Evolutionary conservation across 106 monocot genomes (phyloP), one percentile per base, ranked within the genome.

Genomic region (Hemerocallis citrina): DNA sequence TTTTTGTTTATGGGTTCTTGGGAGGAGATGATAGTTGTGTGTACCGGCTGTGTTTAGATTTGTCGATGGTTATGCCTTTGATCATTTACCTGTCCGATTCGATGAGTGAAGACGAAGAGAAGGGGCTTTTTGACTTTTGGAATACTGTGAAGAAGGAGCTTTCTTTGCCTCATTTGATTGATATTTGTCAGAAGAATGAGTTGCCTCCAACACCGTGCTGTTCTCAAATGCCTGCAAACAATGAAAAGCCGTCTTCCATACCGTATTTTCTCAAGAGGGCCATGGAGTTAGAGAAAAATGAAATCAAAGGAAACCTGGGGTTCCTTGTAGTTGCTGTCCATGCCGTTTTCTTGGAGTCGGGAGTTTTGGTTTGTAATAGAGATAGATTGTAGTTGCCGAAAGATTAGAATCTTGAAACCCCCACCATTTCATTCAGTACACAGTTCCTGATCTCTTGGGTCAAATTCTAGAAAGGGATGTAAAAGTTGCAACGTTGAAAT

Each of bases 281-380:
- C 27, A 63, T 84, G 72, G 79, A 82, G 33, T 36, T 24, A 13
- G 83, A 75, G 65, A 47, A 64, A 1, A 69, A 52, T 15, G 52
- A 31, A 10, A 75, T 59, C 35, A 74, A 50, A 14, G 68, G 72
- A 6, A 72, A 66, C 32, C 40, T 81, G 1, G 69, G 67, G 24
- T 58, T 72, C 29, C 58, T 85, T 29, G 69, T 88, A 24, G 79
- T 72, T 27, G 69, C 77, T 7, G 61, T 84, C 38, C 90, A 96
- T 41, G 90, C 87, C 4, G 87, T 76, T 20, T 78, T 96, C 42
- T 46, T 96, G 28, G 96, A 91, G 58, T 74, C 72, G 0, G 90
- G 90, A 0, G 90, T 96, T 48, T 46, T 75, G 13, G 73, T 34
- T 4, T 20, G 46, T 17, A 16, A n/a, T 5, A 48, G 29, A 7